These are phyloP conservation scores for Skeletonema marinoi DNA, from an alignment of 108 stramenopile genomes.

Conservation along the genomic window DNA sequence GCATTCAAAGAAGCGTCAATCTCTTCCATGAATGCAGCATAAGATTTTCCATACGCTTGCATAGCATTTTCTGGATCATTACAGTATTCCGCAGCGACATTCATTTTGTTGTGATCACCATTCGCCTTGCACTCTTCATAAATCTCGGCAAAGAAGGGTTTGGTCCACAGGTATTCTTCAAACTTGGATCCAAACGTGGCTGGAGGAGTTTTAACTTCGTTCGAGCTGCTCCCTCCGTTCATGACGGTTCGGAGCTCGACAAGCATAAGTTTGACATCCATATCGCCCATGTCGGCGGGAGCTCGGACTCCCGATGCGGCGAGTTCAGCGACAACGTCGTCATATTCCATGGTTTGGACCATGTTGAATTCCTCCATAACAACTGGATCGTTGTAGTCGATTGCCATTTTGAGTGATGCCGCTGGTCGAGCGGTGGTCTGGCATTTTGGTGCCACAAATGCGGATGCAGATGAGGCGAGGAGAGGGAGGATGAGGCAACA, in stretches of 20 bases:
- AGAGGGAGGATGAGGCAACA: constrained; percentile 42
- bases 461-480: constrained; percentile 37
- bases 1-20: constrained; percentile 70
- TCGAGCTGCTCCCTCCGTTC: constrained; percentile 31
- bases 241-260: constrained; percentile 77
- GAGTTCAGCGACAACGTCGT: constrained; percentile 82
- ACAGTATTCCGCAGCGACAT: constrained; percentile 80
- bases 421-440: not conserved
- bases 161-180: constrained; percentile 85
- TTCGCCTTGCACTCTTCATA: constrained; percentile 63
- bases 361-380: constrained; percentile 81
- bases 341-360: constrained; percentile 76
- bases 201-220: constrained; percentile 31
- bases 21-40: constrained; percentile 54
- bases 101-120: constrained; percentile 81
- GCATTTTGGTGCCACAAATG: constrained; percentile 12
- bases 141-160: constrained; percentile 73
- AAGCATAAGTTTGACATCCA: constrained; percentile 85
- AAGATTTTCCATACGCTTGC: constrained; percentile 63
- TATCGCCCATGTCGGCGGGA: constrained; percentile 76
- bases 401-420: constrained; percentile 60
- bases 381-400: constrained; percentile 88
- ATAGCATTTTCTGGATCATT: constrained; percentile 66
- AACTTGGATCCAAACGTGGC: constrained; percentile 72
- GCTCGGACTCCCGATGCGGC: constrained; percentile 68